Conservation (phyloP, 495 filamentous ascomycete genomes). For the Xylaria cubensis region DNA sequence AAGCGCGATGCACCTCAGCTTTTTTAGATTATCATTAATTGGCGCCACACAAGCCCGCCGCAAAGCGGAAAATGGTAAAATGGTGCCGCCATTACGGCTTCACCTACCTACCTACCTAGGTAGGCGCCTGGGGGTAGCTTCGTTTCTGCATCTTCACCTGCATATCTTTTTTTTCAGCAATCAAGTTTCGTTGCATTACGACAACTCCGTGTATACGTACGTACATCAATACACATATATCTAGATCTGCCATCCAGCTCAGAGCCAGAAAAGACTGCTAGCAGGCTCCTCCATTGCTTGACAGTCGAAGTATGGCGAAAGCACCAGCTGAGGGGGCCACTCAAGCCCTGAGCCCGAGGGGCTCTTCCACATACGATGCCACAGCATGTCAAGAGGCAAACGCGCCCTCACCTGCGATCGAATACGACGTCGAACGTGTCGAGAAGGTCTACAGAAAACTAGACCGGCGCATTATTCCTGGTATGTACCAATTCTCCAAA, state of each 20-base stretch:
- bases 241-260: background rate
- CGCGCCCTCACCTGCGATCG: slow-evolving; percentile 34
- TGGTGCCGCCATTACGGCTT: background rate
- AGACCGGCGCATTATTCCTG: slow-evolving; percentile 82
- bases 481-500: slow-evolving; percentile 40
- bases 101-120: too few relatives aligned
- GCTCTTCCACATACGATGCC: slow-evolving; percentile 30
- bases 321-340: slow-evolving; percentile 33
- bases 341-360: slow-evolving; percentile 37
- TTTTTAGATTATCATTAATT: background rate
- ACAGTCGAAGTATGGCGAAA: slow-evolving; percentile 55
- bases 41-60: background rate
- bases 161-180: background rate
- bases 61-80: slow-evolving; percentile 10
- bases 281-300: slow-evolving; percentile 56
- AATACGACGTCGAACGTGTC: slow-evolving; percentile 61
- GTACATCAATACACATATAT: background rate
- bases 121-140: background rate
- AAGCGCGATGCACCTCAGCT: slow-evolving; percentile 6
- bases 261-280: slow-evolving; percentile 25
- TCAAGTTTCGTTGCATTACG: background rate
- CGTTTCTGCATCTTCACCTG: slow-evolving; percentile 4
- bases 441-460: slow-evolving; percentile 78
- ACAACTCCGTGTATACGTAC: background rate
- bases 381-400: slow-evolving; percentile 26